These are phyloP conservation scores for Sicyos baderoa DNA, from an alignment of 306 rosid genomes.

Conservation along the genomic window DNA sequence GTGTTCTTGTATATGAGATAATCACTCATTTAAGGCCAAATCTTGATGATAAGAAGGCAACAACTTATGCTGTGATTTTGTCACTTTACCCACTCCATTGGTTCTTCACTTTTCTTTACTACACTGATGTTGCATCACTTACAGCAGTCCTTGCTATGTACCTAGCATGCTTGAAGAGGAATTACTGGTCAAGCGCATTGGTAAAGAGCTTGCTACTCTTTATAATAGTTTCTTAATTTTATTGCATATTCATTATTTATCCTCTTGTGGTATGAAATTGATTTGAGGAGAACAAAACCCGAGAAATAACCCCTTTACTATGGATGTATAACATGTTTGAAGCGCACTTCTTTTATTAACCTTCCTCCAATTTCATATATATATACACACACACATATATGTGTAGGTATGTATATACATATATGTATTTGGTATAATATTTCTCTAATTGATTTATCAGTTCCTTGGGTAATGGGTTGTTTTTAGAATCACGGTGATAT, in stretches of 20 bases:
- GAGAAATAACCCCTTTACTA: not conserved
- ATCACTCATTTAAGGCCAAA: constrained; percentile 61
- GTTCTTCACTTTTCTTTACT: constrained; percentile 87
- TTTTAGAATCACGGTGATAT: not conserved
- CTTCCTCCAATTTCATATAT: not conserved
- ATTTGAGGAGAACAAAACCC: not conserved
- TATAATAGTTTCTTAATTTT: not conserved
- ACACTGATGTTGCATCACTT: constrained; percentile 81
- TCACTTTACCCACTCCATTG: constrained; percentile 80
- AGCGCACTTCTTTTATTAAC: not conserved
- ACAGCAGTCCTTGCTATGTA: constrained; percentile 74
- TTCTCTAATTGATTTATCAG: constrained; percentile 1
- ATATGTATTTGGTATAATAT: not conserved
- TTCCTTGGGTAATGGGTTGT: not conserved
- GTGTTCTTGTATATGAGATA: constrained; percentile 56
- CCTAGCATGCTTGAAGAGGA: constrained; percentile 69
- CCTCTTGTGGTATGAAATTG: not conserved
- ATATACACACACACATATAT: too few relatives aligned
- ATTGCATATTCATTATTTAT: not conserved
- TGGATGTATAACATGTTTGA: not conserved
- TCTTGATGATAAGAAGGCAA: constrained; percentile 51
- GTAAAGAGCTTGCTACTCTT: constrained; percentile 34
- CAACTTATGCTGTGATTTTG: constrained; percentile 49
- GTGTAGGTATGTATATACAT: too few relatives aligned
- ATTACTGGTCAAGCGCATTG: constrained; percentile 75